These are phyloP conservation scores for Pisolithus marmoratus DNA, from an alignment of 768 basidiomycete genomes.

Conservation along the genomic window DNA sequence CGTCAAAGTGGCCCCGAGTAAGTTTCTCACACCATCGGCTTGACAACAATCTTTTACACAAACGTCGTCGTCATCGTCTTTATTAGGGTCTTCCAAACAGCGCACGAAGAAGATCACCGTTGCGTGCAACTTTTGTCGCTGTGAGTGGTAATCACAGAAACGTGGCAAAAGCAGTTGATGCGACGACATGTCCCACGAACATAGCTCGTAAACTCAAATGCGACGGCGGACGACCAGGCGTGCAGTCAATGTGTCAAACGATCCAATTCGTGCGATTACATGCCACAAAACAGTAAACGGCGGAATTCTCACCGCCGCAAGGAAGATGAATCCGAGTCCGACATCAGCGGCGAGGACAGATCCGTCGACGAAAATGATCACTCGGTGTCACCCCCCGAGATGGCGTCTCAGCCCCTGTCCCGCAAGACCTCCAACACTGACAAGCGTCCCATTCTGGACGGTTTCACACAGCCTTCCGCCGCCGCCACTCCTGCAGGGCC, in stretches of 20 bases:
- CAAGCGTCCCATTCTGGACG: conserved; percentile 29
- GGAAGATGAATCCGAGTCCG: conserved; percentile 53
- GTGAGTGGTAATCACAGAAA: conserved; percentile 40
- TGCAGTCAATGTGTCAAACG: conserved; percentile 81
- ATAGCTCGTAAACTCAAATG: conserved; percentile 87
- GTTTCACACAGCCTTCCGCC: conserved; percentile 20
- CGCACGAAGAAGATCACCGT: conserved; percentile 84
- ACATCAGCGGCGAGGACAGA: conserved; percentile 58
- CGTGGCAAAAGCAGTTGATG: conserved; percentile 7
- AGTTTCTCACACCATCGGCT: conserved; percentile 19
- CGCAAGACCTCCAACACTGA: conserved; percentile 33
- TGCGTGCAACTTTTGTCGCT: conserved; percentile 88
- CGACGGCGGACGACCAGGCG: conserved; percentile 77
- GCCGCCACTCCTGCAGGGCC: conserved; percentile 17
- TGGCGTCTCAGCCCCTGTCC: conserved; percentile 29
- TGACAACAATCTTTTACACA: conserved; percentile 6
- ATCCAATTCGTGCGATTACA: conserved; percentile 73
- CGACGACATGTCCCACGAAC: conserved; percentile 16
- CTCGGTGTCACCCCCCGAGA: conserved; percentile 51
- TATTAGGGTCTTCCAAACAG: conserved; percentile 53
- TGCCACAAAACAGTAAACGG: conserved; percentile 66
- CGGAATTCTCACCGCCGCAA: conserved; percentile 60
- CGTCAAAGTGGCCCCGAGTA: conserved; percentile 32
- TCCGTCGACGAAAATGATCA: conserved; percentile 47
- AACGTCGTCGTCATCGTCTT: not conserved